phyloP scores from a whole-genome alignment of 2,329 filamentous ascomycete genomes.

The Ophiostoma perfectum region DNA sequence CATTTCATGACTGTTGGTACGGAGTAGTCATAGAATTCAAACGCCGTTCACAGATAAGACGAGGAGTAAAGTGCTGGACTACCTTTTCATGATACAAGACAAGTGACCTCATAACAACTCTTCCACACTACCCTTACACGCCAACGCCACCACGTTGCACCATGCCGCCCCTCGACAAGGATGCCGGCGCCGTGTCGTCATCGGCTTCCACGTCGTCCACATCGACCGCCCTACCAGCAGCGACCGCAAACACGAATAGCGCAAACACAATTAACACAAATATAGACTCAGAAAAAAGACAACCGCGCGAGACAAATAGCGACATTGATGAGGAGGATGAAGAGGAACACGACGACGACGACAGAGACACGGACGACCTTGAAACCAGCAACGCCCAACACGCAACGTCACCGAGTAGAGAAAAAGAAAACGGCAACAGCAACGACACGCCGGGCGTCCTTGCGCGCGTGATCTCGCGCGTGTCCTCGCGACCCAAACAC shows the following conservation, averaged over 20 bases:
- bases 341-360: not conserved
- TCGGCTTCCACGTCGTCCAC: not conserved
- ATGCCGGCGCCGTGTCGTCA: not conserved
- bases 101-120: not conserved
- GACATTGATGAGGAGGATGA: not conserved
- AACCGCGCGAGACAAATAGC: not conserved
- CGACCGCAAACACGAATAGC: not conserved
- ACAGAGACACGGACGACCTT: not conserved
- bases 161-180: constrained; percentile 5
- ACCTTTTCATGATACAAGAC: not conserved
- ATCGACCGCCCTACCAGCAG: not conserved
- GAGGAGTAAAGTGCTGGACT: too few relatives aligned
- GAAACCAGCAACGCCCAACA: not conserved
- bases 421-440: not conserved
- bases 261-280: too few relatives aligned
- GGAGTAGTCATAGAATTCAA: not conserved
- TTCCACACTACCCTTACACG: not conserved
- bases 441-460: constrained; percentile 27
- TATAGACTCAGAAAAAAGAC: not conserved
- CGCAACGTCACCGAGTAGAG: not conserved
- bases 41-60: not conserved
- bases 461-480: constrained; percentile 38
- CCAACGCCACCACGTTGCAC: too few relatives aligned
- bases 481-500: constrained; percentile 34
- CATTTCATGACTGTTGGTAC: not conserved